Conservation (phyloP, 139 green algal species). For the Chlamydomonas urium region DNA sequence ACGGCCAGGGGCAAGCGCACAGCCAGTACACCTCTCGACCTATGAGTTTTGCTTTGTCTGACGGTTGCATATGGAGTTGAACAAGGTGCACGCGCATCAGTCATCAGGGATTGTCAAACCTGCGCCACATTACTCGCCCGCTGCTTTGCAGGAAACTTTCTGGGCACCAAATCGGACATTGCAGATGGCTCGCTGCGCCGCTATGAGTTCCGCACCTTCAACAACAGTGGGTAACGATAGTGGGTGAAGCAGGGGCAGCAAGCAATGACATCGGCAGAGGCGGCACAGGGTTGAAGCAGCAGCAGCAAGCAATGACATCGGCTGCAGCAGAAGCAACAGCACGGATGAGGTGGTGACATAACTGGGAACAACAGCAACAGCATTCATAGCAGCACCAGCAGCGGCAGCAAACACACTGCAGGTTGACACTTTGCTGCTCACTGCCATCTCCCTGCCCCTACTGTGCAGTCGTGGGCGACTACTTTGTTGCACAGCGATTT, state of each 20-base stretch:
- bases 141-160: constrained; percentile 57
- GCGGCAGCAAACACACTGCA: too few species aligned
- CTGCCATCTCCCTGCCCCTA: background rate
- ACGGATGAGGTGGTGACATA: too few species aligned
- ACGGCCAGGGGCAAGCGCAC: too few species aligned
- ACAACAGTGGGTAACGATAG: constrained; percentile 41
- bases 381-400: too few species aligned
- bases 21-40: too few species aligned
- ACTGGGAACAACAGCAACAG: too few species aligned
- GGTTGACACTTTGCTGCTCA: background rate
- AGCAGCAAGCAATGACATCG: background rate
- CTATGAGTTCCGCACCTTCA: constrained; percentile 61
- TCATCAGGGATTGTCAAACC: background rate
- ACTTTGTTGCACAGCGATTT: constrained; percentile 80
- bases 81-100: background rate
- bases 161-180: constrained; percentile 74
- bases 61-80: too few species aligned
- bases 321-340: background rate
- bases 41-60: too few species aligned
- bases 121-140: background rate
- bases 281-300: background rate
- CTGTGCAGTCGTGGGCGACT: constrained; percentile 63
- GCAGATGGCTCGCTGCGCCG: constrained; percentile 63
- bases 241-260: background rate
- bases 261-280: background rate